Evolutionary conservation across 2,329 filamentous ascomycete species (phyloP).

Genomic region (Aureobasidium mangrovei): DNA sequence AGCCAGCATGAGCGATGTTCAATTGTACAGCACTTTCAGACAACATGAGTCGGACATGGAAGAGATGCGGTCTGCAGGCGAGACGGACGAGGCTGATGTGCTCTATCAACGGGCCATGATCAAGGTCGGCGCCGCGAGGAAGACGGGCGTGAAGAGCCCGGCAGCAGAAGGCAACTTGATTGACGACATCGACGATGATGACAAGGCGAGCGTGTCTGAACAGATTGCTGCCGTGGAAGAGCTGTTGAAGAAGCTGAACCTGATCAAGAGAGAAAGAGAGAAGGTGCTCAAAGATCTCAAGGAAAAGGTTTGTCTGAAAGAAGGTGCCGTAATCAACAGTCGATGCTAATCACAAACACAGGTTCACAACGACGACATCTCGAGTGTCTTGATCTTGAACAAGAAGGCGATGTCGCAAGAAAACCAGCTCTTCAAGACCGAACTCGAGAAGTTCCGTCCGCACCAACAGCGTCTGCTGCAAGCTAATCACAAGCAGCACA

Average conservation of each 20-base stretch:
- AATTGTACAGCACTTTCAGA: conserved; percentile 72
- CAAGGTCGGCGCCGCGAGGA: conserved; percentile 55
- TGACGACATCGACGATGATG: conserved; percentile 85
- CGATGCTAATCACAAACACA: conserved; percentile 30
- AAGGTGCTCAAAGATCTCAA: conserved; percentile 95
- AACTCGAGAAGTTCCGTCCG: conserved; percentile 93
- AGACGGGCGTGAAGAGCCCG: conserved; percentile 46
- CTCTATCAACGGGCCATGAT: conserved; percentile 82
- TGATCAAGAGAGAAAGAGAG: conserved; percentile 83
- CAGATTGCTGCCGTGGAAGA: conserved; percentile 87
- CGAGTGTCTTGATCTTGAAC: conserved; percentile 92
- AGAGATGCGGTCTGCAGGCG: conserved; percentile 85
- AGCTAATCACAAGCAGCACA: conserved; percentile 89
- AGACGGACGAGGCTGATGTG: conserved; percentile 76
- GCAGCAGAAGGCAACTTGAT: conserved; percentile 66
- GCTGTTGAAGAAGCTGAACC: conserved; percentile 77
- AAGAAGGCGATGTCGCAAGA: conserved; percentile 94
- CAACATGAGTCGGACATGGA: conserved; percentile 86
- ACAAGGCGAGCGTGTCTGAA: conserved; percentile 73
- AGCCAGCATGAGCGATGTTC: conserved; percentile 74
- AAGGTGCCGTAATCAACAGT: background rate
- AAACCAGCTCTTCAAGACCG: conserved; percentile 82
- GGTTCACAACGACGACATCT: conserved; percentile 96
- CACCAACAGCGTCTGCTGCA: conserved; percentile 87
- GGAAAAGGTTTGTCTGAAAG: conserved; percentile 62